These are phyloP conservation scores for Colletotrichum simmondsii DNA, from an alignment of 2,329 filamentous ascomycete species.

Conservation along the genomic window DNA sequence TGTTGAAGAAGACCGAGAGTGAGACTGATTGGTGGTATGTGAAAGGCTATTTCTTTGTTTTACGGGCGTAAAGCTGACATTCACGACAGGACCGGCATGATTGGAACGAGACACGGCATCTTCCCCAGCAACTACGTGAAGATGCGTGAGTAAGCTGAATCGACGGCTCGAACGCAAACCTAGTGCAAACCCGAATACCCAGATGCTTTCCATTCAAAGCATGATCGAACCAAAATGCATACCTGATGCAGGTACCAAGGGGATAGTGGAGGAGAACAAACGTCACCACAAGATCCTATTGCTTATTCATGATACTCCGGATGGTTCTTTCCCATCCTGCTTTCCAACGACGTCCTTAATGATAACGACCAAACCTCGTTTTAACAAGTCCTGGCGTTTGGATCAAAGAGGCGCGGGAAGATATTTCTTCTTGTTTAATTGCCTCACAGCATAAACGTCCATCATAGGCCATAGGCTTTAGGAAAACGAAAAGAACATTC, in stretches of 20 bases:
- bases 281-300: not conserved
- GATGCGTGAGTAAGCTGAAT: slow-evolving; percentile 61
- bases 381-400: slow-evolving; percentile 22
- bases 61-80: not conserved
- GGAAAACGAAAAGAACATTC: not conserved
- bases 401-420: not conserved
- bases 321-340: slow-evolving; percentile 12
- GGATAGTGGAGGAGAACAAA: not conserved
- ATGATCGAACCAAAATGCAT: slow-evolving; percentile 4
- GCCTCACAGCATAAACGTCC: slow-evolving; percentile 24
- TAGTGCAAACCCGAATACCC: slow-evolving; percentile 20
- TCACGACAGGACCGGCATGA: slow-evolving; percentile 79
- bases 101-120: slow-evolving; percentile 87
- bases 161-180: not conserved
- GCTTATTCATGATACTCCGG: slow-evolving; percentile 32
- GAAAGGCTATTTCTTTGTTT: not conserved
- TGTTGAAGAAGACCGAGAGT: slow-evolving; percentile 93
- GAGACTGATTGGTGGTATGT: slow-evolving; percentile 94
- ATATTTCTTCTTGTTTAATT: not conserved
- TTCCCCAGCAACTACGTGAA: slow-evolving; percentile 88
- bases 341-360: slow-evolving; percentile 17
- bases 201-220: not conserved
- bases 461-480: slow-evolving; percentile 1
- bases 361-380: slow-evolving; percentile 11
- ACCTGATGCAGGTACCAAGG: not conserved